Base-by-base conservation (phyloP, 805 yeast genomes). In the Saccharomycopsis selenospora region DNA sequence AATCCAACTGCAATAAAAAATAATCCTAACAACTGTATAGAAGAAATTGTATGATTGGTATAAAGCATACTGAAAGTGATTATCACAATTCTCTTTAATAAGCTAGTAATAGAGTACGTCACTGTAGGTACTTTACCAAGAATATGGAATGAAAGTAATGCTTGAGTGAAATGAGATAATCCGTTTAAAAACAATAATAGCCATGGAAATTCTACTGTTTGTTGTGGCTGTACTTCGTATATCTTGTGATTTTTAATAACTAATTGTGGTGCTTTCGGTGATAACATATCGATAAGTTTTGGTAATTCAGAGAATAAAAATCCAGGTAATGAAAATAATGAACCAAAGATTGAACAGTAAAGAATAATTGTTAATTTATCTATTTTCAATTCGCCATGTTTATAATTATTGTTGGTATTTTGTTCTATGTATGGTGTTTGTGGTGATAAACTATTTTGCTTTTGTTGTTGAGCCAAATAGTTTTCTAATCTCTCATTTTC, bases 21-120 rank as follows among this genome's bases (percentile, higher is more conserved):
- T 27, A 83, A 59, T 0, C 89, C 90, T 11, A 68, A 40, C 45
- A 73, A 63, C 59, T 77, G 82, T 26, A 70, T 57, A 14, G 55
- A 54, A 8, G 45, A 42, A 10, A 40, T 38, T 3, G 3, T 13
- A 49, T 64, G 65, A 28, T 79, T 75, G 61, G 82, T 90, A 71
- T 82, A 73, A 2, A 79, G 48, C 49, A 84, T 73, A 1, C 88
- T 80, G 53, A 77, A 75, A 18, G 77, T 63, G 48, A 84, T 84
- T 42, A 84, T 80, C 24, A 81, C 77, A 49, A 84, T 83, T 57
- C 91, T 68, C 58, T 84, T 84, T 63, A 83, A 61, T 43, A 84
- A 82, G 61, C 80, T 83, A 22, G 89, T 91, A 59, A 84, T 80
- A 38, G 87, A 80, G 62, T 84, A 84, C 59, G 80, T 82, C 42